Evolutionary conservation across 768 basidiomycete species (phyloP), one percentile per base, ranked within the genome.

Genomic region (Agaricus blazei): DNA sequence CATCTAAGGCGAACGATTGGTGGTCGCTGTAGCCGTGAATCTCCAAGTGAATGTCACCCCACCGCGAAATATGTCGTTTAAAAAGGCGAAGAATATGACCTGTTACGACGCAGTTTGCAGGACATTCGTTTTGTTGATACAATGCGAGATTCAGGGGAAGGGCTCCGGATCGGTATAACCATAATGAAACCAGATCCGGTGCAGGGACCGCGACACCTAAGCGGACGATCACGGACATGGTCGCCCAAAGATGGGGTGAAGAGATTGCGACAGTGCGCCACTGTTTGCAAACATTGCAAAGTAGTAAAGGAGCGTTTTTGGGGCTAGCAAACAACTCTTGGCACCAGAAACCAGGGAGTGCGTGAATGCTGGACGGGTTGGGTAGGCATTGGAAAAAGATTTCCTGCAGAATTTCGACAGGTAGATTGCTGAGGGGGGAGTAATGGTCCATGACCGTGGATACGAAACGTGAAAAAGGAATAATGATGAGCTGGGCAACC

Each of bases 201-300:
- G 68, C 62, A 26, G 72, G 72, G 45, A 62, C 64, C 14, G 71
- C 58, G 12, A 58, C 60, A 9, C 70, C 70, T 51, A 59, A 54
- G 45, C 62, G 66, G 9, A 73, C 64, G 31, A 62, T 64, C 50
- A 73, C 67, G 49, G 61, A 60, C 56, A 73, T 52, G 15, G 68
- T 61, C 4, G 70, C 69, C 78, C 79, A 81, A 19, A 80, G 62
- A 29, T 65, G 56, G 4, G 76, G 70, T 4, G 67, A 69, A 37
- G 65, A 67, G 28, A 73, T 51, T 29, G 74, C 73, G 42, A 75
- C 60, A 23, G 65, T 59, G 54, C 76, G 66, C 79, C 79, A 80
- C 52, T 67, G 58, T 40, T 58, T 67, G 52, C 75, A 79, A 34
- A 80, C 70, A 40, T 69, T 70, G 44, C 76, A 73, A 36, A 73